Evolutionary conservation across 345 rosid species (phyloP), one percentile per base, ranked within the genome.

Genomic region (Hevea brasiliensis): DNA sequence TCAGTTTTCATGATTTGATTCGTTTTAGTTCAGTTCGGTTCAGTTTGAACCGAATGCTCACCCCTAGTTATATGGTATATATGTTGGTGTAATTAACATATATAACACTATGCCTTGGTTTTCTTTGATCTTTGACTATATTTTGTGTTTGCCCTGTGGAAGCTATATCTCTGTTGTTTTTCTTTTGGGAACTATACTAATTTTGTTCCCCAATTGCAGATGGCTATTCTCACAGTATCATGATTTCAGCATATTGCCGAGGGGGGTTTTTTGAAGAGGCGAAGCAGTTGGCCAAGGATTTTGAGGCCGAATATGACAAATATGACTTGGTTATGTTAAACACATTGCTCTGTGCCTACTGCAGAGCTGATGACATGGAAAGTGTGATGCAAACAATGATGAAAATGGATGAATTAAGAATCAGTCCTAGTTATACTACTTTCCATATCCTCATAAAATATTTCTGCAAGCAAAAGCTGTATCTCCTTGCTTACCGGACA

Each of bases 161-260:
- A 48, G 65, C 55, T 75, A 12, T 66, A 42, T 8, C 27, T 54
- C 35, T 8, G 35, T 54, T 50, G 61, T 32, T 20, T 54, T 71
- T 71, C 51, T 60, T 68, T 29, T 14, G 32, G 58, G 59, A 40
- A 29, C 15, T 26, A 18, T n/a, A 57, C 51, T 48, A 68, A 57
- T 20, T 57, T 41, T 74, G 3, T 74, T 76, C 70, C 42, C 66
- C 27, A 53, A 72, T 45, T 72, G 75, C 90, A 92, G 98, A 89
- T 88, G 98, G 98, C 71, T 92, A 88, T 83, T 84, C 98, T 21
- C 88, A 90, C 82, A 90, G 98, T 72, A 92, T 92, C 78, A 92
- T 94, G 97, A 90, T 94, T 72, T 82, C 97, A 62, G 91, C 98
- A 74, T 81, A 89, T 77, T 94, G 95, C 76, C 89, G 92, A 74